Evolutionary conservation across 345 rosid genomes (phyloP).

Genomic region (Physaria fendleri): DNA sequence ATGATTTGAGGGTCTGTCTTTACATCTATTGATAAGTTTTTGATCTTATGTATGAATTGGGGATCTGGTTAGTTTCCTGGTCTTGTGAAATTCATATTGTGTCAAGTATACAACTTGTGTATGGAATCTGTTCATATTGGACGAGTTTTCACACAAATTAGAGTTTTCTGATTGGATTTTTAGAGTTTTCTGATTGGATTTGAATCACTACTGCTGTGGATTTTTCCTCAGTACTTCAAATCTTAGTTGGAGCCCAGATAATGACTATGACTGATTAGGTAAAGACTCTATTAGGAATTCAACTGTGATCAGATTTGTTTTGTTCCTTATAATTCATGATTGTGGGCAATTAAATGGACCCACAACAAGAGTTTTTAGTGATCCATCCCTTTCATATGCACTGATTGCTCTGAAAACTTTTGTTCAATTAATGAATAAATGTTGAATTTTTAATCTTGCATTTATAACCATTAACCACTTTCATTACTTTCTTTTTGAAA

Average conservation of each 20-base stretch:
- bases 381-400: neutral
- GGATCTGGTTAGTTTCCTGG: neutral
- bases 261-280: neutral
- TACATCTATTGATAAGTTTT: neutral
- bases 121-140: neutral
- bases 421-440: neutral
- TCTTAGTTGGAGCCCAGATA: neutral
- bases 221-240: neutral
- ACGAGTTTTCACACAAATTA: neutral
- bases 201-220: neutral
- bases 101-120: neutral
- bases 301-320: neutral
- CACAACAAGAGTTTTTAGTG: neutral
- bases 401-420: neutral
- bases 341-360: neutral
- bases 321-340: neutral
- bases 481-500: too few relatives aligned
- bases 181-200: neutral
- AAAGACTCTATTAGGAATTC: neutral
- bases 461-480: neutral
- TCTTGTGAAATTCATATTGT: neutral
- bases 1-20: neutral
- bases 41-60: neutral
- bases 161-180: too few relatives aligned
- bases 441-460: neutral